phyloP scores from a whole-genome alignment of 169 alveolate species.

The Plasmodium gonderi region DNA sequence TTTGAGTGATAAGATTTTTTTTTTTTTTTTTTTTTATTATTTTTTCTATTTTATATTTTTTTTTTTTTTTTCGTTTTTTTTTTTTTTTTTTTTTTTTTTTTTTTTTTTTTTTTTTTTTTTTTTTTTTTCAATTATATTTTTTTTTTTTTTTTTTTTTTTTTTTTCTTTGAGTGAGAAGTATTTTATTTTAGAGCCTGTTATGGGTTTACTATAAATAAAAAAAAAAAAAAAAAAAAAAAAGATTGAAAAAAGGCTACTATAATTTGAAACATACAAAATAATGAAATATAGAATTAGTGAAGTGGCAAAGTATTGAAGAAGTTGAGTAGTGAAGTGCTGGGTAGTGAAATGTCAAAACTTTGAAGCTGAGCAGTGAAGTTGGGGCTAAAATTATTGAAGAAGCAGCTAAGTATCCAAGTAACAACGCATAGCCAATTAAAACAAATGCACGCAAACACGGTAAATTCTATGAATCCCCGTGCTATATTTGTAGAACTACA shows the following conservation, averaged over 20 bases:
- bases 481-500: background rate
- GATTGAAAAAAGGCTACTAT: background rate
- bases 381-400: too few species aligned
- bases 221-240: background rate
- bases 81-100: background rate
- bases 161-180: background rate
- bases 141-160: constrained; percentile 1
- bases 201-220: background rate
- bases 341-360: too few species aligned
- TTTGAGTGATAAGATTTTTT: too few species aligned
- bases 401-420: too few species aligned
- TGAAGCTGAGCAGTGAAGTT: too few species aligned
- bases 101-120: background rate
- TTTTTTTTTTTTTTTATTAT: too few species aligned
- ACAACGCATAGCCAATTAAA: too few species aligned
- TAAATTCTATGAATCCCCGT: background rate
- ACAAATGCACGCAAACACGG: too few species aligned
- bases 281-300: background rate
- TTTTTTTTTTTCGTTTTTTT: background rate
- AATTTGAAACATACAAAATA: too few species aligned
- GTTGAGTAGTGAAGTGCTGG: too few species aligned
- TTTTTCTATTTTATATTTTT: too few species aligned
- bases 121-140: background rate
- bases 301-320: too few species aligned
- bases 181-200: background rate